phyloP scores from a whole-genome alignment of 805 yeast genomes.

The Metschnikowia lochheadii region DNA sequence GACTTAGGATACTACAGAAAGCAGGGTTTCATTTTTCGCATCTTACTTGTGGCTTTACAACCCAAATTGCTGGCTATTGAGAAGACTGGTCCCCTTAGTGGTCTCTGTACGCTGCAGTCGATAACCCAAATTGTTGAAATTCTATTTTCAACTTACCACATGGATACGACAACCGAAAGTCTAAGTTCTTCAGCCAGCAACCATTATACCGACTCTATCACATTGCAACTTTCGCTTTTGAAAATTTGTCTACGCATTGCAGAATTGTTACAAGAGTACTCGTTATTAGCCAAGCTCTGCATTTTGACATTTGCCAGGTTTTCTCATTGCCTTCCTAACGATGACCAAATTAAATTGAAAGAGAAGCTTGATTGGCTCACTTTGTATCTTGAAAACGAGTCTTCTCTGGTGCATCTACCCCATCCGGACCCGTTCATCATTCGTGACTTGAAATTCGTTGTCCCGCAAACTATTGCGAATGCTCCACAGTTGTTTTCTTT shows the following conservation, averaged over 20 bases:
- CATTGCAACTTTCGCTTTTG: constrained; percentile 53
- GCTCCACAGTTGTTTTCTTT: constrained; percentile 5
- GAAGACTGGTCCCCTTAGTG: constrained; percentile 1
- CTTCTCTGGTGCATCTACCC: constrained; percentile 24
- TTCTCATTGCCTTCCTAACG: constrained; percentile 47
- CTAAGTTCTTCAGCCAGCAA: constrained; percentile 17
- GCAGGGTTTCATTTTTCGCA: constrained; percentile 62
- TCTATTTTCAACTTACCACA: constrained; percentile 52
- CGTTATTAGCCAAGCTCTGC: constrained; percentile 40
- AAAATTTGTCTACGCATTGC: constrained; percentile 51
- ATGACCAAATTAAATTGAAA: constrained; percentile 52
- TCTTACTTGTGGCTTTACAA: constrained; percentile 51
- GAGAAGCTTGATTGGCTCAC: constrained; percentile 26
- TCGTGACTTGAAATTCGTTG: constrained; percentile 41
- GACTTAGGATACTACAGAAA: constrained; percentile 63
- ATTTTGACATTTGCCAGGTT: constrained; percentile 54
- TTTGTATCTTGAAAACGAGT: constrained; percentile 21
- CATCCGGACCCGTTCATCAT: constrained; percentile 78
- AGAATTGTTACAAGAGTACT: constrained; percentile 45
- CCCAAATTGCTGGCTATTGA: constrained; percentile 30
- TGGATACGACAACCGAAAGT: constrained; percentile 36
- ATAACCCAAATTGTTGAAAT: constrained; percentile 44
- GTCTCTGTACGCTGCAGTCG: constrained; percentile 1
- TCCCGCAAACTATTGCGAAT: constrained; percentile 4
- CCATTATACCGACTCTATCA: constrained; percentile 44